phyloP scores from a whole-genome alignment of 176 grass and related monocot species.

The Cenchrus purpureus region DNA sequence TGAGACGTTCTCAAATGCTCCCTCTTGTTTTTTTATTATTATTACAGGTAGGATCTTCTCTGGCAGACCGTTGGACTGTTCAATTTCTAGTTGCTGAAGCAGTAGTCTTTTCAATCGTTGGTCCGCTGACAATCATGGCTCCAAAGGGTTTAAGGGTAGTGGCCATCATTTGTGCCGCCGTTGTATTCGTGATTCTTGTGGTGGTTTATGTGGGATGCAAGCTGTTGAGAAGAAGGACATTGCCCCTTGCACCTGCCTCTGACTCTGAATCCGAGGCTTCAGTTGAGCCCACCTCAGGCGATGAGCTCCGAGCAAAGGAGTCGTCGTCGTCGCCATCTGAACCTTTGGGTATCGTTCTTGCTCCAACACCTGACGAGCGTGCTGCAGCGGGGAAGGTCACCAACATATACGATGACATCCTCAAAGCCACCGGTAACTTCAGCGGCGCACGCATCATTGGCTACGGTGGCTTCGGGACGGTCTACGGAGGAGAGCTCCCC shows the following conservation, averaged over 20 bases:
- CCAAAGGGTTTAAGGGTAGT: slow-evolving; percentile 3
- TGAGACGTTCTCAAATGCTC: not conserved
- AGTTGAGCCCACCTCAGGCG: slow-evolving; percentile 51
- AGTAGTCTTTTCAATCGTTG: not conserved
- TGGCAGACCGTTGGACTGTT: not conserved
- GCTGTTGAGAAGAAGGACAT: slow-evolving; percentile 33
- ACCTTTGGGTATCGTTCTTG: not conserved
- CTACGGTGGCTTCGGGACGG: slow-evolving; percentile 77
- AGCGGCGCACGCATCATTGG: slow-evolving; percentile 64
- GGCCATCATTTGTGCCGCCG: slow-evolving; percentile 35
- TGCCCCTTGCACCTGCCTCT: slow-evolving; percentile 29
- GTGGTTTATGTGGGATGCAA: slow-evolving; percentile 49
- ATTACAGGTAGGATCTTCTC: too few species aligned
- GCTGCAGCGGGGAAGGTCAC: slow-evolving; percentile 37
- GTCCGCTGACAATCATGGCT: not conserved
- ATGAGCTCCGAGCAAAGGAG: slow-evolving; percentile 42
- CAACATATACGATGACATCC: slow-evolving; percentile 40
- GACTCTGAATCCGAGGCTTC: slow-evolving; percentile 17
- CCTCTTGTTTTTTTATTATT: not conserved
- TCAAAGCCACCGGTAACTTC: slow-evolving; percentile 73
- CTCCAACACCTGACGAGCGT: not conserved
- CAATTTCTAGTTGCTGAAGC: not conserved
- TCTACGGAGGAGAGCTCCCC: slow-evolving; percentile 61
- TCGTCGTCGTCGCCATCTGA: not conserved
- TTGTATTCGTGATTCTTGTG: slow-evolving; percentile 41